Conservation (phyloP, 306 rosid genomes). For the Elaeagnus macrophylla region DNA sequence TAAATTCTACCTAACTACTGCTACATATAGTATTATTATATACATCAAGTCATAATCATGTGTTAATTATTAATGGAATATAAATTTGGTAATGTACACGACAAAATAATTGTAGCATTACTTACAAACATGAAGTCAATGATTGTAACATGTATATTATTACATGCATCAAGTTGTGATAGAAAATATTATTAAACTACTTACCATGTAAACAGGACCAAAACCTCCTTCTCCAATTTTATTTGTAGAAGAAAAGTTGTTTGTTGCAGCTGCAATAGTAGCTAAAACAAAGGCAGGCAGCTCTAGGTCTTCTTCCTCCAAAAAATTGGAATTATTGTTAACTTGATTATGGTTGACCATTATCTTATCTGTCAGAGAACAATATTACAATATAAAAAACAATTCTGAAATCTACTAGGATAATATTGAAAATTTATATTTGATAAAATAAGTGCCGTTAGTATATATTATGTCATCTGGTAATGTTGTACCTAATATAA, state of each 20-base stretch:
- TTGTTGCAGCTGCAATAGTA: slow-evolving; percentile 5
- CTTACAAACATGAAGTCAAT: background rate
- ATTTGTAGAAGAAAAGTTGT: slow-evolving; percentile 5
- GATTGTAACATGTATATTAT: background rate
- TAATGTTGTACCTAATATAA: no score
- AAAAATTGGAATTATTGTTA: background rate
- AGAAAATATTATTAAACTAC: background rate
- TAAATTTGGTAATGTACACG: background rate
- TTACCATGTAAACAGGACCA: slow-evolving; percentile 12
- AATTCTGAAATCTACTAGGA: background rate
- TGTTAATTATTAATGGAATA: no score
- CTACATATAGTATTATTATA: no score
- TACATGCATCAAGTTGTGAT: background rate
- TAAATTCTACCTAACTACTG: background rate
- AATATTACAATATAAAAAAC: background rate
- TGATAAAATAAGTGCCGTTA: background rate
- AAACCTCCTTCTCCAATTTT: slow-evolving; percentile 16
- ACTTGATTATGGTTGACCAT: background rate
- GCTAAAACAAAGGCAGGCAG: slow-evolving; percentile 5
- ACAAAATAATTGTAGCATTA: background rate
- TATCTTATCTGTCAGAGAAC: background rate
- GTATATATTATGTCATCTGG: no score
- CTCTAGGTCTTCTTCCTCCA: slow-evolving; percentile 5
- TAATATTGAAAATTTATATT: background rate
- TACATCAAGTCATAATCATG: no score